Conservation (phyloP, 176 grass and related monocot genomes). For the Carex myosuroides region DNA sequence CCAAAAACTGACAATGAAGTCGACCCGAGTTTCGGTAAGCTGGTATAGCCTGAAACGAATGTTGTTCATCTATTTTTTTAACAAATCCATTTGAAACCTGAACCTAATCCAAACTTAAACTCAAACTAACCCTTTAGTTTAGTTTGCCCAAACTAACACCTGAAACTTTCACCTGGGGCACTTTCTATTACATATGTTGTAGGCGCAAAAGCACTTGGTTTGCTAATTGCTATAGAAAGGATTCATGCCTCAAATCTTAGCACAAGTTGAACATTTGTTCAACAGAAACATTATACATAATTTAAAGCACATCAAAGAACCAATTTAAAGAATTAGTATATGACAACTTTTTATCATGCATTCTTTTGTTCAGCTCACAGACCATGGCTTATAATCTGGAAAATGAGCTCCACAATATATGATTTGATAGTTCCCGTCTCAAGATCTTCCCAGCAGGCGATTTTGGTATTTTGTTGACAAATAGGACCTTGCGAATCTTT, state of each 20-base stretch:
- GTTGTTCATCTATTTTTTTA: no score
- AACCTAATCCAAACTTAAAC: no score
- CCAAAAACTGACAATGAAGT: no score
- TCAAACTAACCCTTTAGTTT: no score
- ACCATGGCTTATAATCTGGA: slow-evolving; percentile 35
- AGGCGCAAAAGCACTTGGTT: neutral
- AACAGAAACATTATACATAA: neutral
- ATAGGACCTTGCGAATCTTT: slow-evolving; percentile 50
- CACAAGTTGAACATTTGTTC: neutral
- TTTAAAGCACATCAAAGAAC: neutral
- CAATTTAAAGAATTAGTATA: neutral
- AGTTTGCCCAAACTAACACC: no score
- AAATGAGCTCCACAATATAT: neutral
- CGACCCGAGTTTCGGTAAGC: no score
- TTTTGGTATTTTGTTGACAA: slow-evolving; percentile 56
- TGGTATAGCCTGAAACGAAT: no score
- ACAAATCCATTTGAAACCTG: no score
- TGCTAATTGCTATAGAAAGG: neutral
- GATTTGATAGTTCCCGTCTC: slow-evolving; percentile 46
- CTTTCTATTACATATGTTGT: neutral
- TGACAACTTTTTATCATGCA: neutral
- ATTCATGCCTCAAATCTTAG: neutral
- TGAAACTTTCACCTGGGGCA: neutral
- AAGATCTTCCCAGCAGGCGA: slow-evolving; percentile 61
- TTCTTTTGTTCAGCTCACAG: neutral